Evolutionary conservation across 192 early-diverging fungal genomes (phyloP).

Genomic region (Entomortierella chlamydospora): DNA sequence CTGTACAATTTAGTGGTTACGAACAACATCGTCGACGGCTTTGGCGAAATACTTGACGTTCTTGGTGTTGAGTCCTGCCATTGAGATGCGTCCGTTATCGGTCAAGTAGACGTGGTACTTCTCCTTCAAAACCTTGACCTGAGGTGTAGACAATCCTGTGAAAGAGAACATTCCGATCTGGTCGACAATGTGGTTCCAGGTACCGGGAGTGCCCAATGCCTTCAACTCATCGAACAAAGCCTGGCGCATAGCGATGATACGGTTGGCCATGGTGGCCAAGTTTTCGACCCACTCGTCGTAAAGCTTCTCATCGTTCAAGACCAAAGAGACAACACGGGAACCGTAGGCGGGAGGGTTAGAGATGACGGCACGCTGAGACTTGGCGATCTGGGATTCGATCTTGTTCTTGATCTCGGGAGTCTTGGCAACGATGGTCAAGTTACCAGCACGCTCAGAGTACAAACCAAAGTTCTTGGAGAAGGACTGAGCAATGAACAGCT

Average conservation of each 20-base stretch:
- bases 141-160: conserved; percentile 83
- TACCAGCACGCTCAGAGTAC: conserved; percentile 92
- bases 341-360: conserved; percentile 94
- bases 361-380: conserved; percentile 84
- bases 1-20: conserved; percentile 61
- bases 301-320: conserved; percentile 85
- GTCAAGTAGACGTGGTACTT: conserved; percentile 96
- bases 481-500: conserved; percentile 91
- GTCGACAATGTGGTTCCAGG: conserved; percentile 94
- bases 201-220: conserved; percentile 86
- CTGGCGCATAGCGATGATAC: conserved; percentile 92
- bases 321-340: conserved; percentile 84
- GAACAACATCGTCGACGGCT: conserved; percentile 91
- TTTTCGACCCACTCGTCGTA: conserved; percentile 87
- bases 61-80: conserved; percentile 90
- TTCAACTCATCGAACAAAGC: conserved; percentile 72
- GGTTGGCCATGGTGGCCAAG: conserved; percentile 84
- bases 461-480: conserved; percentile 99
- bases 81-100: conserved; percentile 94
- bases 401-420: conserved; percentile 61
- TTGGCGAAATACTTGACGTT: conserved; percentile 93
- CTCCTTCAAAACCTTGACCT: conserved; percentile 83
- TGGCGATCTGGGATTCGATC: conserved; percentile 87
- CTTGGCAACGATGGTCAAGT: conserved; percentile 80
- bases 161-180: conserved; percentile 99